Evolutionary conservation across 441 rosid genomes (phyloP).

Genomic region (Adansonia rubrostipa): DNA sequence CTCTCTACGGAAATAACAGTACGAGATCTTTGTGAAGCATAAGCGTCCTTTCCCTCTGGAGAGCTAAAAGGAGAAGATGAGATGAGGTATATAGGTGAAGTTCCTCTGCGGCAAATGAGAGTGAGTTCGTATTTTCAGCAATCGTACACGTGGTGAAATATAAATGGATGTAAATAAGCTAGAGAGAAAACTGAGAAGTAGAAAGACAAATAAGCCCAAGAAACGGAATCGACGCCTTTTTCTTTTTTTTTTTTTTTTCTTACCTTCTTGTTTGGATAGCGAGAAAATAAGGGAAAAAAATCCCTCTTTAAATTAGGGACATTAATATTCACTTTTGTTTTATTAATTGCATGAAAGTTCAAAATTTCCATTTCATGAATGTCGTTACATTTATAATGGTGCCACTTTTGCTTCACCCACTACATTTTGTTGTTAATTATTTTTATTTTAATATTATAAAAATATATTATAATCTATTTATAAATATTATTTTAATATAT

Average conservation of each 20-base stretch:
- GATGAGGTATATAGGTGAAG: conserved; percentile 21
- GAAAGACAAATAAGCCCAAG: conserved; percentile 8
- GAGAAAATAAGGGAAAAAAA: conserved; percentile 10
- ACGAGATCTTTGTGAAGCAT: conserved; percentile 30
- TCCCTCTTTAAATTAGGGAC: too few species aligned
- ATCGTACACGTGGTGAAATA: conserved; percentile 24
- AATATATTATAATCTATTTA: too few species aligned
- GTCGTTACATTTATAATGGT: too few species aligned
- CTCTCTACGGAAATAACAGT: not conserved
- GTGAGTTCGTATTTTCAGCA: not conserved
- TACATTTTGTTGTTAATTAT: too few species aligned
- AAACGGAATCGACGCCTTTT: not conserved
- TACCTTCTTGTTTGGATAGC: not conserved
- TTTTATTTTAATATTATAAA: too few species aligned
- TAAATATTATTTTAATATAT: too few species aligned
- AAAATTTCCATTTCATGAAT: not conserved
- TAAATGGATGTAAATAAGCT: not conserved
- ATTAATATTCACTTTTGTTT: too few species aligned
- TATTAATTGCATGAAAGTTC: too few species aligned
- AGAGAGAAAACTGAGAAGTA: too few species aligned
- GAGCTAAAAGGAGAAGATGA: conserved; percentile 34
- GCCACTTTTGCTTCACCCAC: too few species aligned
- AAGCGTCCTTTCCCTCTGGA: not conserved
- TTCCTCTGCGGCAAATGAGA: conserved; percentile 19
- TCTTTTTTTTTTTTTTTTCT: not conserved